These are phyloP conservation scores for Seiridium cupressi DNA, from an alignment of 2,329 filamentous ascomycete species.

Conservation along the genomic window DNA sequence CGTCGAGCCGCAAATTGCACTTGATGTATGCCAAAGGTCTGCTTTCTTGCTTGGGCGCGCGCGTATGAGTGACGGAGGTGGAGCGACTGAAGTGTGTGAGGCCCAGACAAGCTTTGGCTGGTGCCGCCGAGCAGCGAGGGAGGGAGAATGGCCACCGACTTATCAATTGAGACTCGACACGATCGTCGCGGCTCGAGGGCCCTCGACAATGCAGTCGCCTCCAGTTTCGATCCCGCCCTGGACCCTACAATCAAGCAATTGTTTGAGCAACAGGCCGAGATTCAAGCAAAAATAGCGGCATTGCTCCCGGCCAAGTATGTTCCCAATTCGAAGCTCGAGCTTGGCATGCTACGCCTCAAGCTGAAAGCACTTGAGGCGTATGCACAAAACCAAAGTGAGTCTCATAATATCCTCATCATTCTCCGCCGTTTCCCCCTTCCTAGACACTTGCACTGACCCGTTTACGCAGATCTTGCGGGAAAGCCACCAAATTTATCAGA, in stretches of 20 bases:
- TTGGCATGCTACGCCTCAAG: slow-evolving; percentile 56
- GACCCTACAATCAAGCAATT: slow-evolving; percentile 44
- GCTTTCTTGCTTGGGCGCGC: not conserved
- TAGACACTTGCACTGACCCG: slow-evolving; percentile 12
- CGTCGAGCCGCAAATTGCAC: slow-evolving; percentile 17
- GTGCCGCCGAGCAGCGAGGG: slow-evolving; percentile 2
- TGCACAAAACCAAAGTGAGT: slow-evolving; percentile 49
- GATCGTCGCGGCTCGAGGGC: slow-evolving; percentile 28
- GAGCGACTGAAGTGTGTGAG: slow-evolving; percentile 10
- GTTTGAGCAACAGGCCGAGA: slow-evolving; percentile 52
- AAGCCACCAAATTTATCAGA: slow-evolving; percentile 48
- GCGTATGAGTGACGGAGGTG: slow-evolving; percentile 8
- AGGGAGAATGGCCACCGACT: slow-evolving; percentile 26
- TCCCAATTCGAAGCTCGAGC: slow-evolving; percentile 46
- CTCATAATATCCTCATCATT: slow-evolving; percentile 2
- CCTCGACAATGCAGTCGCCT: slow-evolving; percentile 24
- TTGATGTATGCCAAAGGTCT: slow-evolving; percentile 22
- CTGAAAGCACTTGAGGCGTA: slow-evolving; percentile 47
- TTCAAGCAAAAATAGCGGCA: slow-evolving; percentile 48
- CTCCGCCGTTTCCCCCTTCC: not conserved
- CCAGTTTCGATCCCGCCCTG: slow-evolving; percentile 35
- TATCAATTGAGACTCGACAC: slow-evolving; percentile 26
- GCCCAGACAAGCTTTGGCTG: slow-evolving; percentile 5
- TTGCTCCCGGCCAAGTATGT: slow-evolving; percentile 47
- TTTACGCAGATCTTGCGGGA: slow-evolving; percentile 33